These are phyloP conservation scores for Hanseniaspora sp. DNA, from an alignment of 1,139 yeast species.

Conservation along the genomic window DNA sequence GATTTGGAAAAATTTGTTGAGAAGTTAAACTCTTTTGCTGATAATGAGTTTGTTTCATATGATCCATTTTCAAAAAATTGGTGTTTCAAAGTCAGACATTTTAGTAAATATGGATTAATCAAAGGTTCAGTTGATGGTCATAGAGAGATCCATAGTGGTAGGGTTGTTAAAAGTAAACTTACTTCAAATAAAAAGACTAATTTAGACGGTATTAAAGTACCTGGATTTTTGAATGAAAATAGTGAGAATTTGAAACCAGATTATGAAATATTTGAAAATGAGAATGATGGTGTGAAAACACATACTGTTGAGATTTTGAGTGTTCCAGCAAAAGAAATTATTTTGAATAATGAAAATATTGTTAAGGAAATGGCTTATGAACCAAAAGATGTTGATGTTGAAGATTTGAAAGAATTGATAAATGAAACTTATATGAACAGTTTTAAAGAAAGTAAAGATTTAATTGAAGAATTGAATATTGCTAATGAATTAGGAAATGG, in stretches of 20 bases:
- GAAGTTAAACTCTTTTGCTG: conserved; percentile 42
- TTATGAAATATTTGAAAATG: conserved; percentile 26
- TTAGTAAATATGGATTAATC: conserved; percentile 84
- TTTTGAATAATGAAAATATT: conserved; percentile 33
- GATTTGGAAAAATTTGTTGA: conserved; percentile 39
- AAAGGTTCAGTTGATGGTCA: conserved; percentile 34
- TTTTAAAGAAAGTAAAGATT: conserved; percentile 38
- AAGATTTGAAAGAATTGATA: conserved; percentile 36
- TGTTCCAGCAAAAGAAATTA: conserved; percentile 20
- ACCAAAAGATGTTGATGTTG: conserved; percentile 39
- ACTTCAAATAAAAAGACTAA: conserved; percentile 7
- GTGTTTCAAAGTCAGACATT: conserved; percentile 80
- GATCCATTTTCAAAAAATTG: conserved; percentile 67
- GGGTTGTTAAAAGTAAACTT: not conserved
- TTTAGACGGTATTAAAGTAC: conserved; percentile 7
- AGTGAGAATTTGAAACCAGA: conserved; percentile 20
- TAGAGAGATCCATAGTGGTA: conserved; percentile 3
- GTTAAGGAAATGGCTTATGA: conserved; percentile 59
- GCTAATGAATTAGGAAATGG: conserved; percentile 38
- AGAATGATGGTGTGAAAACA: conserved; percentile 19
- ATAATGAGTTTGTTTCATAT: conserved; percentile 70
- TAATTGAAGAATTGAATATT: conserved; percentile 53
- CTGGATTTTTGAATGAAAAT: conserved; percentile 16
- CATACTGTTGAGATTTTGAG: conserved; percentile 35
- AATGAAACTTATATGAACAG: conserved; percentile 35